Conservation (phyloP, 176 grass and related monocot species). For the Tillandsia fasciculata region DNA sequence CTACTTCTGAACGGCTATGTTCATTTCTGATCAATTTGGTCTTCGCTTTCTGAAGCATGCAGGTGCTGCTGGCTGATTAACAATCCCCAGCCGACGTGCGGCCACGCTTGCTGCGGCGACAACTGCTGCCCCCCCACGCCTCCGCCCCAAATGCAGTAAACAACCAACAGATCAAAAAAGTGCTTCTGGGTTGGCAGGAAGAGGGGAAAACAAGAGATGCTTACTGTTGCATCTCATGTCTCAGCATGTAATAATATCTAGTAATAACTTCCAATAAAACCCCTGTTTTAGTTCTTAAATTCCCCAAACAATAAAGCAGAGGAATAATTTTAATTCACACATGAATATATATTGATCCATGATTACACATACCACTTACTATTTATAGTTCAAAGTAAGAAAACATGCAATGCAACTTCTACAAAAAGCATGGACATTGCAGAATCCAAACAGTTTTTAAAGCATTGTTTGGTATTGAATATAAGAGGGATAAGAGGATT, state of each 20-base stretch:
- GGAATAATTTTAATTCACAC: background rate
- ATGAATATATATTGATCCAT: too few relatives aligned
- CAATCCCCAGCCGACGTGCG: slow-evolving; percentile 34
- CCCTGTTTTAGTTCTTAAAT: background rate
- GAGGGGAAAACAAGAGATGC: background rate
- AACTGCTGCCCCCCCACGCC: slow-evolving; percentile 39
- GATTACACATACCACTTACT: too few relatives aligned
- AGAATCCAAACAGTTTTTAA: too few relatives aligned
- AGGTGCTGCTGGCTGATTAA: slow-evolving; percentile 49
- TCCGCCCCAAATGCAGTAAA: background rate
- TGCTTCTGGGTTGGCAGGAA: background rate
- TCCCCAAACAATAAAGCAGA: background rate
- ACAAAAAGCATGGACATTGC: too few relatives aligned
- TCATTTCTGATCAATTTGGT: background rate
- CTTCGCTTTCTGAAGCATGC: slow-evolving; percentile 30
- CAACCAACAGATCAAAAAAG: slow-evolving; percentile 2
- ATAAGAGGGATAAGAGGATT: too few relatives aligned
- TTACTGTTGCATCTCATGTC: background rate
- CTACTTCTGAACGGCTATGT: too few relatives aligned
- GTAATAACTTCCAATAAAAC: background rate
- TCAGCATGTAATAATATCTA: slow-evolving; percentile 1
- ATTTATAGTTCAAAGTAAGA: too few relatives aligned
- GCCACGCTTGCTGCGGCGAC: slow-evolving; percentile 41
- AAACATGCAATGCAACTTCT: too few relatives aligned
- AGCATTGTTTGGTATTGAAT: too few relatives aligned